These are phyloP conservation scores for Metschnikowia noctiluminum DNA, from an alignment of 805 yeast species.

Conservation along the genomic window DNA sequence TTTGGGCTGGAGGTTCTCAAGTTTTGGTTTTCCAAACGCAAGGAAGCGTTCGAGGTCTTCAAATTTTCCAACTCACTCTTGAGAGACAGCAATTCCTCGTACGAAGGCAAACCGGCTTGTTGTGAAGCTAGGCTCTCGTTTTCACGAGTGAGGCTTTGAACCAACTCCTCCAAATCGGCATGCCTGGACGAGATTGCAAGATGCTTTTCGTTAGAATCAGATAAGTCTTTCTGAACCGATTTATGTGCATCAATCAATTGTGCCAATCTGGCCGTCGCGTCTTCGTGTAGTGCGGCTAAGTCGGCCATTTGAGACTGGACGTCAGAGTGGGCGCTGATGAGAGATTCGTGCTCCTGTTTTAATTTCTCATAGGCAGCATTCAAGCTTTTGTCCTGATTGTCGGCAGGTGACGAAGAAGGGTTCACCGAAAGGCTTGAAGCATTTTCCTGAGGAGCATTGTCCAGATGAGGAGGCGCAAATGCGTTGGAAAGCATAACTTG, in stretches of 20 bases:
- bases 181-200: conserved; percentile 1
- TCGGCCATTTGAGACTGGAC: conserved; percentile 18
- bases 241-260: conserved; percentile 25
- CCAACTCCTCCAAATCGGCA: conserved; percentile 4
- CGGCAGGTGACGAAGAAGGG: not conserved
- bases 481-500: conserved; percentile 1
- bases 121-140: conserved; percentile 3
- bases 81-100: conserved; percentile 5
- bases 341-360: conserved; percentile 6
- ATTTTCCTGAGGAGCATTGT: not conserved
- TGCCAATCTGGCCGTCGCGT: conserved; percentile 16
- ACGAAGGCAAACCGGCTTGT: conserved; percentile 1
- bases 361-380: conserved; percentile 3
- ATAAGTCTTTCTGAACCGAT: conserved; percentile 1
- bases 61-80: conserved; percentile 26
- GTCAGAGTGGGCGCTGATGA: conserved; percentile 6
- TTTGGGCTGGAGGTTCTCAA: conserved; percentile 23
- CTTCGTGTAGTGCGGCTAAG: conserved; percentile 12
- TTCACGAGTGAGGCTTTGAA: conserved; percentile 6
- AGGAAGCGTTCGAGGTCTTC: conserved; percentile 30
- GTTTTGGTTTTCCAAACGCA: conserved; percentile 37
- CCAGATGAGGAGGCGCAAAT: not conserved
- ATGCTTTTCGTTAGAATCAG: conserved; percentile 2
- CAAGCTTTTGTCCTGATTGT: conserved; percentile 1
- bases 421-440: not conserved